phyloP scores from a whole-genome alignment of 164 flowering plant genomes.

The Taxillus chinensis region DNA sequence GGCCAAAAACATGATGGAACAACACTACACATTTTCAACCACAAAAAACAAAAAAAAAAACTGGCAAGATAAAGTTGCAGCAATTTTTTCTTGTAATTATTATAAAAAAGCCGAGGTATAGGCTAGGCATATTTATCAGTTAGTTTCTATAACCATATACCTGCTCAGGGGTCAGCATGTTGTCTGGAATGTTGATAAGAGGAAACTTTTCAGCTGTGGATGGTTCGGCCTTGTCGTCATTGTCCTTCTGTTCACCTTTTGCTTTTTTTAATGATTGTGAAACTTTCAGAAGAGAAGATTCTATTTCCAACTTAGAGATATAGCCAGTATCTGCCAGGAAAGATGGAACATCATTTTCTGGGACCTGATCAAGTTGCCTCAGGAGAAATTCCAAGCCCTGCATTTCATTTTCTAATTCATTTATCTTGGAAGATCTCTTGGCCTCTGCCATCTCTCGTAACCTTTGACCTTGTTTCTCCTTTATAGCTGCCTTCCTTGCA shows the following conservation, averaged over 20 bases:
- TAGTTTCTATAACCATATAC: constrained; percentile 26
- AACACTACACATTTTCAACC: too few species aligned
- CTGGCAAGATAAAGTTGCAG: too few species aligned
- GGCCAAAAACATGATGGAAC: too few species aligned
- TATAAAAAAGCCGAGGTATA: too few species aligned
- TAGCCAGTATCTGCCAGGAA: constrained; percentile 70
- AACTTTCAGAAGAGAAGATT: constrained; percentile 45
- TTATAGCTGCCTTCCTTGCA: constrained; percentile 90
- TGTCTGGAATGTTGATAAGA: constrained; percentile 63
- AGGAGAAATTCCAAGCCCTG: constrained; percentile 74
- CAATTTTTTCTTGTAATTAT: too few species aligned
- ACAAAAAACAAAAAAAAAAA: too few species aligned
- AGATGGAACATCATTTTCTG: constrained; percentile 46
- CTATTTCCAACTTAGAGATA: constrained; percentile 71
- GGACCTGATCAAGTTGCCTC: constrained; percentile 55
- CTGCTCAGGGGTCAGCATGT: constrained; percentile 81
- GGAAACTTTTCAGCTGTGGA: constrained; percentile 54
- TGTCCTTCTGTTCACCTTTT: constrained; percentile 52
- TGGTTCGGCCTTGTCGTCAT: constrained; percentile 59
- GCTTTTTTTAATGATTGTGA: constrained; percentile 68
- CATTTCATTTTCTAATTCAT: constrained; percentile 74
- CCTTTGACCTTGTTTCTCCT: constrained; percentile 87
- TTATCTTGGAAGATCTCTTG: constrained; percentile 71
- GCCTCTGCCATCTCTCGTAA: constrained; percentile 96
- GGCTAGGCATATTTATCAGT: too few species aligned